Evolutionary conservation across 108 stramenopile genomes (phyloP).

Genomic region (Conticribra weissflogii): DNA sequence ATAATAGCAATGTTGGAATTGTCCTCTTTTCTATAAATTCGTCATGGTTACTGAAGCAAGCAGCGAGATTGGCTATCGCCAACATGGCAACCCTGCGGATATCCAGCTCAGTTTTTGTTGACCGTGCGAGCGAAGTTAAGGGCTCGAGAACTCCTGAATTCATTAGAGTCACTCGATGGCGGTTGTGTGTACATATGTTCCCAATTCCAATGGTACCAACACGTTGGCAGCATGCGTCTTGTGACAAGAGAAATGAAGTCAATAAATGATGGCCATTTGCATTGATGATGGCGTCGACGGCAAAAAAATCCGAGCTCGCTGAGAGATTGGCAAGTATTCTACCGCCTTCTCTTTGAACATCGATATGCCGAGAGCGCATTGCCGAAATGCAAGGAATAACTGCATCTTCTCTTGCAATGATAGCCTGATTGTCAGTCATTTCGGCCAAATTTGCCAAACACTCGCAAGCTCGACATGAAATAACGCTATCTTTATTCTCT

Average conservation of each 20-base stretch:
- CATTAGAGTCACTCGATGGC: conserved; percentile 63
- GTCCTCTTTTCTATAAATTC: conserved; percentile 75
- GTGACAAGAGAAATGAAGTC: conserved; percentile 79
- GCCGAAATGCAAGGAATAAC: conserved; percentile 71
- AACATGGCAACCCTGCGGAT: conserved; percentile 78
- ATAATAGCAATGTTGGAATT: conserved; percentile 78
- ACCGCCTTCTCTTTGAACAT: conserved; percentile 85
- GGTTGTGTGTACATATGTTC: conserved; percentile 73
- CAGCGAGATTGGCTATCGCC: conserved; percentile 79
- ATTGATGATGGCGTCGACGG: conserved; percentile 54
- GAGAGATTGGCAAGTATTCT: conserved; percentile 76
- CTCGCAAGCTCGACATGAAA: conserved; percentile 71
- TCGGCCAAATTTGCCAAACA: conserved; percentile 86
- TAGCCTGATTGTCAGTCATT: conserved; percentile 70
- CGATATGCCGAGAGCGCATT: conserved; percentile 80
- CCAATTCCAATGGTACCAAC: conserved; percentile 83
- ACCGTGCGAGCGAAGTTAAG: conserved; percentile 73
- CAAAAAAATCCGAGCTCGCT: conserved; percentile 50
- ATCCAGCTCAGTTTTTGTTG: conserved; percentile 76
- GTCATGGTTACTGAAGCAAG: conserved; percentile 70
- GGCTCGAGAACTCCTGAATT: conserved; percentile 78
- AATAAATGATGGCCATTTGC: conserved; percentile 75
- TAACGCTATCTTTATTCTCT: conserved; percentile 64
- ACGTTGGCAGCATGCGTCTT: conserved; percentile 73
- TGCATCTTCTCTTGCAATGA: conserved; percentile 71